Base-by-base conservation (phyloP, 2,329 filamentous ascomycete species). In the Colletotrichum sp. region DNA sequence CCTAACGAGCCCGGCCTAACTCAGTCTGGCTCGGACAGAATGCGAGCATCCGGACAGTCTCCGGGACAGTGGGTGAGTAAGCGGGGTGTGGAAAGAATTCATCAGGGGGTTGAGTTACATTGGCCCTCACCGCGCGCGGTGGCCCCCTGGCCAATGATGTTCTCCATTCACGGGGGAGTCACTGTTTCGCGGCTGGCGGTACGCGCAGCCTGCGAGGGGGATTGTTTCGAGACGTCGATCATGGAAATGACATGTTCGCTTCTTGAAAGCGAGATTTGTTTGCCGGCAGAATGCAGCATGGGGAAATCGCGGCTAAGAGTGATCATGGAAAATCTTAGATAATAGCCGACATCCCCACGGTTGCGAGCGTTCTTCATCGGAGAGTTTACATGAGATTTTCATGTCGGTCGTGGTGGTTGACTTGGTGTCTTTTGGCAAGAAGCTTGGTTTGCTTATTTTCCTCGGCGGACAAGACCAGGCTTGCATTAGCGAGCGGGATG, bases 381-480 rank as follows among this genome's bases (percentile, higher is more conserved):
- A 24, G 34, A 16, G 36, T 30, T 74, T 43, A 66, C 36, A 43
- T 61, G 34, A 21, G 48, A 43, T 62, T 62, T 61, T 67, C 48
- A 32, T 18, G 28, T 16, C 28, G 21, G 48, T 28, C 12, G 30
- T 10, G 64, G 64, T 24, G 30, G 48, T 30, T 67, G 14, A 28
- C 30, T 67, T 8, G 64, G 28, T 52, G 48, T 18, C 48, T 7
- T 26, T 56, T 26, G 64, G 12, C 14, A 26, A 26, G 72, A 74
- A 74, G 72, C 72, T 74, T 74, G n/a, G 55, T 55, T 65, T 71
- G 67, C 72, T 74, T 59, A 55, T 52, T n/a, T 74, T 55, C 16
- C 72, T 71, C 68, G 61, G 68, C 68, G 62, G 38, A 62, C 48
- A 32, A 52, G 16, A 52, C 61, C 36, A 43, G 36, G 34, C 38